These are phyloP conservation scores for Amphibolis antarctica DNA, from an alignment of 106 monocot species.

Conservation along the genomic window DNA sequence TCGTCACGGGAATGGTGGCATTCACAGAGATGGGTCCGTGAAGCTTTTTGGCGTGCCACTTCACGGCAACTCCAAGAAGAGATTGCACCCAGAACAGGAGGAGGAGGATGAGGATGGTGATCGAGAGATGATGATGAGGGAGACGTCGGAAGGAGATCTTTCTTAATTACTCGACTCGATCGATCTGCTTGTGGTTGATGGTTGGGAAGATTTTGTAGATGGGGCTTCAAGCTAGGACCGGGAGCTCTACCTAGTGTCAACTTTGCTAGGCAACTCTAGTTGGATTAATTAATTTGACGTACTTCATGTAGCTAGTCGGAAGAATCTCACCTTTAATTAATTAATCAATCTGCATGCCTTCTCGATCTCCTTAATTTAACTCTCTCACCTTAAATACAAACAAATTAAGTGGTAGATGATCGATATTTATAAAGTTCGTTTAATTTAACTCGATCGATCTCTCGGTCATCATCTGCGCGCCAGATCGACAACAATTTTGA, in stretches of 20 bases:
- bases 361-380: too few species aligned
- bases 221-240: neutral
- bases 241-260: neutral
- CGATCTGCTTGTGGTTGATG: neutral
- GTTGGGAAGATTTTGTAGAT: constrained; percentile 1
- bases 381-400: too few species aligned
- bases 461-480: too few species aligned
- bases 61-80: constrained; percentile 1
- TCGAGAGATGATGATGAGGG: too few species aligned
- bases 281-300: neutral
- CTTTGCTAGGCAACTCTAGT: neutral
- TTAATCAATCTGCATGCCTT: neutral
- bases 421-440: too few species aligned
- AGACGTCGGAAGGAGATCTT: neutral
- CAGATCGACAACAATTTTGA: too few species aligned
- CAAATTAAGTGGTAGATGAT: too few species aligned
- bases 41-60: constrained; percentile 7
- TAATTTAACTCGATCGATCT: too few species aligned
- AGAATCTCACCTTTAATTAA: too few species aligned
- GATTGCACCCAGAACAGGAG: constrained; percentile 3
- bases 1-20: neutral
- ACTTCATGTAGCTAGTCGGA: too few species aligned
- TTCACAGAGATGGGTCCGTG: neutral
- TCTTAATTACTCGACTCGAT: too few species aligned
- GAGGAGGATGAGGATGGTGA: neutral